phyloP scores from a whole-genome alignment of 495 filamentous ascomycete genomes.

The Annulohypoxylon bovei region DNA sequence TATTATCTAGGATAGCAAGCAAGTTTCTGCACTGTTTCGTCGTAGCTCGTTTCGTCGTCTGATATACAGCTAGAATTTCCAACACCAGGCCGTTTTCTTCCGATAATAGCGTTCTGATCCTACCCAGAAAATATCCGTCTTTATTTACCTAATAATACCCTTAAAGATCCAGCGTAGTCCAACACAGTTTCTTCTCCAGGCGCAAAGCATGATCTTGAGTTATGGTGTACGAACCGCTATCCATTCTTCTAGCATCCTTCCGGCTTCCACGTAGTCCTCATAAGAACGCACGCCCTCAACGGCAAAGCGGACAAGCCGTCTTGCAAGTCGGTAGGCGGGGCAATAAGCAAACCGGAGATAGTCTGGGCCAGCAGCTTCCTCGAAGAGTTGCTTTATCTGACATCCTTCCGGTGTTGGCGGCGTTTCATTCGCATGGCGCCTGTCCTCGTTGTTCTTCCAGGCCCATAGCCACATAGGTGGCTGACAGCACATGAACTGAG shows the following conservation, averaged over 20 bases:
- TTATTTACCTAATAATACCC: neutral
- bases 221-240: neutral
- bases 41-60: neutral
- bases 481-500: slow-evolving; percentile 8
- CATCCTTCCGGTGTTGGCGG: neutral
- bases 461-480: slow-evolving; percentile 19
- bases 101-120: neutral
- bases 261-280: neutral
- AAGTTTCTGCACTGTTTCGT: too few relatives aligned
- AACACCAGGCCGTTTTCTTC: neutral
- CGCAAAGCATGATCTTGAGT: neutral
- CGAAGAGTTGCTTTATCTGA: slow-evolving; percentile 55
- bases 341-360: slow-evolving; percentile 39
- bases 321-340: slow-evolving; percentile 39
- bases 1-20: neutral
- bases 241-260: neutral
- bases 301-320: slow-evolving; percentile 41
- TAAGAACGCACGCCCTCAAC: slow-evolving; percentile 14
- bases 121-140: neutral
- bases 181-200: neutral
- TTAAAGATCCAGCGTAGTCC: neutral
- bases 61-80: too few relatives aligned
- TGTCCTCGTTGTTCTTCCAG: neutral
- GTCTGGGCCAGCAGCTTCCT: slow-evolving; percentile 39
- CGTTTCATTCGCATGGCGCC: neutral